phyloP scores from a whole-genome alignment of 2,329 filamentous ascomycete genomes.

The Ophiostoma sp. region DNA sequence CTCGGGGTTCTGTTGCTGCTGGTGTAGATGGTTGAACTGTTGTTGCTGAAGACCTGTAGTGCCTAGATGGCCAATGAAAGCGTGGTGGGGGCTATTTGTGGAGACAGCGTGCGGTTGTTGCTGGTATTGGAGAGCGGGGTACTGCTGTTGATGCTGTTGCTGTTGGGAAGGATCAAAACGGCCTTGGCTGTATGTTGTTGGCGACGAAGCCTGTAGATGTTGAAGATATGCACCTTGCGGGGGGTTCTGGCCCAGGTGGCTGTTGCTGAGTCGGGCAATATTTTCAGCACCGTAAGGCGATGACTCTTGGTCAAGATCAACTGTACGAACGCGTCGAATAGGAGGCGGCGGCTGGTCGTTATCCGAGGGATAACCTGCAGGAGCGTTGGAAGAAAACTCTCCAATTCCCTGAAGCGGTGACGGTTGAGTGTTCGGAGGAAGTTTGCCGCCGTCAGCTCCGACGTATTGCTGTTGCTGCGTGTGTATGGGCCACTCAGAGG shows the following conservation, averaged over 20 bases:
- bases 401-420: slow-evolving; percentile 44
- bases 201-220: slow-evolving; percentile 36
- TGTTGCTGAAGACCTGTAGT: slow-evolving; percentile 30
- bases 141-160: slow-evolving; percentile 33
- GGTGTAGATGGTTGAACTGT: slow-evolving; percentile 25
- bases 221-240: slow-evolving; percentile 29
- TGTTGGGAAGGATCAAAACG: slow-evolving; percentile 37
- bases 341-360: slow-evolving; percentile 38
- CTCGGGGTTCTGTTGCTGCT: slow-evolving; percentile 49
- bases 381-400: slow-evolving; percentile 29
- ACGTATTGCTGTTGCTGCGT: slow-evolving; percentile 11
- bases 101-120: slow-evolving; percentile 25
- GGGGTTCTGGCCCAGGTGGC: slow-evolving; percentile 17
- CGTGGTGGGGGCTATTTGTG: slow-evolving; percentile 32
- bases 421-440: slow-evolving; percentile 31
- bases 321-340: slow-evolving; percentile 46
- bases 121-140: slow-evolving; percentile 26
- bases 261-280: slow-evolving; percentile 37
- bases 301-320: slow-evolving; percentile 32
- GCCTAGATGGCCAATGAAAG: slow-evolving; percentile 32
- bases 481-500: slow-evolving; percentile 33
- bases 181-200: slow-evolving; percentile 33
- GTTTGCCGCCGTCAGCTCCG: not conserved
- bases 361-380: slow-evolving; percentile 31
- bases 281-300: slow-evolving; percentile 44